Base-by-base conservation (phyloP, 805 yeast species). In the Pichia exigua region DNA sequence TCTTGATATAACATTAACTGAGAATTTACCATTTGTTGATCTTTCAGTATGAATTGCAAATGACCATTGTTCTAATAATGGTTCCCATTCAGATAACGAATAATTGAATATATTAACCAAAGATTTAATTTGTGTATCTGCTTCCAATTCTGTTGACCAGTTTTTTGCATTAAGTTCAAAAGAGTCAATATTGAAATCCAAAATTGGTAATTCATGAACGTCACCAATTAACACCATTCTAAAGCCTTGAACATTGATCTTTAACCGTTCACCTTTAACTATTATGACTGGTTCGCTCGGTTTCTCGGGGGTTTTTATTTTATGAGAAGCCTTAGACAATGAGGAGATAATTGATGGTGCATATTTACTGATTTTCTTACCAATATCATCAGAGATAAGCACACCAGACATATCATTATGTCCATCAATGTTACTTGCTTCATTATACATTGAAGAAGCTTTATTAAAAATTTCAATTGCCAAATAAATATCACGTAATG, bases 11-110 rank as follows among this genome's bases (percentile, higher is more conserved):
- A 94, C 70, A 60, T 88, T 91, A 44, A 92, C 72, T 38, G 75
- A 63, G 3, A 85, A 60, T 7, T 74, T 73, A 0, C 80, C 76
- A 15, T 72, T 73, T 0, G 62, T 53, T 0, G 68, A 68, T 49
- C 77, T 78, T 1, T 87, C 73, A 2, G 85, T 79, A 63, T 86
- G 88, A 13, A 87, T 67, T 0, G 88, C 82, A 47, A 92, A 72
- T 8, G 88, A 83, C 87, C 96, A 86, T 0, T 92, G 84, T 61
- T 94, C 99, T 47, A 94, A 65, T 45, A 94, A 71, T 0, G 99
- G 97, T 61, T 94, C 98, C 98, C 99, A 91, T 0, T 89, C 78
- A 3, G 97, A 90, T 55, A 86, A 81, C 0, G 97, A 79, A 65
- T 91, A 91, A 65, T 90, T 90, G 73, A 86, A 91, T 21, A 88